Percentiles rank a stretch among this genome's conserved stretches.
Conservation (phyloP, 768 basidiomycete genomes). For the Suillus alpinus region DNA sequence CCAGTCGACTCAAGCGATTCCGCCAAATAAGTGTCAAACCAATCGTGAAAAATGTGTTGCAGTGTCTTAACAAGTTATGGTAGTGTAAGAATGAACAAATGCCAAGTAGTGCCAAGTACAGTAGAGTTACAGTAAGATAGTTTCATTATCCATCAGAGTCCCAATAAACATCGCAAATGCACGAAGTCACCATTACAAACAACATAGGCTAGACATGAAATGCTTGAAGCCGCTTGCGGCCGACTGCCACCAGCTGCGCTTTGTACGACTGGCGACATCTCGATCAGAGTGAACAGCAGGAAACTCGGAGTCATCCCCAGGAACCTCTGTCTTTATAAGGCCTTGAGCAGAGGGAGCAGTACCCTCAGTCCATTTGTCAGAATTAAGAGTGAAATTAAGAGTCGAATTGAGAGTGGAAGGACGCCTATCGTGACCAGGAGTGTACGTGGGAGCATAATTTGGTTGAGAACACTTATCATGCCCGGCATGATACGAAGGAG, state of each 20-base stretch:
- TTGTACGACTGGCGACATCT: background rate
- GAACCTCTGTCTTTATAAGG: constrained; percentile 22
- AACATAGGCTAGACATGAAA: background rate
- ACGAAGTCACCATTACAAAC: background rate
- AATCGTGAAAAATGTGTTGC: background rate
- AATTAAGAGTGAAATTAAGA: constrained; percentile 14
- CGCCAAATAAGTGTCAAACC: too few species aligned
- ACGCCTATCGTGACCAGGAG: constrained; percentile 28
- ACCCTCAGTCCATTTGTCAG: constrained; percentile 29
- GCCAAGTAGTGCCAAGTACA: background rate
- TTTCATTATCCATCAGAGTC: constrained; percentile 5
- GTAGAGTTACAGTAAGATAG: constrained; percentile 1
- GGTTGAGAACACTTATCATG: constrained; percentile 18
- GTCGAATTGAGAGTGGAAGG: constrained; percentile 18
- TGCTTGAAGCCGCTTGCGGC: background rate
- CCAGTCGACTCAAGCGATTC: background rate
- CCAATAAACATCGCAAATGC: background rate
- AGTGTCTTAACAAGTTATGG: background rate
- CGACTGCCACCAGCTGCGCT: background rate
- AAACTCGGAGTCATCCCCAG: constrained; percentile 17
- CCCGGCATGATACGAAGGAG: constrained; percentile 10
- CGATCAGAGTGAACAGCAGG: background rate
- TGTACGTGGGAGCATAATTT: constrained; percentile 23
- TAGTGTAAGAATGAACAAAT: background rate
- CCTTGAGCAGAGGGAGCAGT: constrained; percentile 22